Conservation (phyloP, 345 rosid genomes). For the Mercurialis annua region DNA sequence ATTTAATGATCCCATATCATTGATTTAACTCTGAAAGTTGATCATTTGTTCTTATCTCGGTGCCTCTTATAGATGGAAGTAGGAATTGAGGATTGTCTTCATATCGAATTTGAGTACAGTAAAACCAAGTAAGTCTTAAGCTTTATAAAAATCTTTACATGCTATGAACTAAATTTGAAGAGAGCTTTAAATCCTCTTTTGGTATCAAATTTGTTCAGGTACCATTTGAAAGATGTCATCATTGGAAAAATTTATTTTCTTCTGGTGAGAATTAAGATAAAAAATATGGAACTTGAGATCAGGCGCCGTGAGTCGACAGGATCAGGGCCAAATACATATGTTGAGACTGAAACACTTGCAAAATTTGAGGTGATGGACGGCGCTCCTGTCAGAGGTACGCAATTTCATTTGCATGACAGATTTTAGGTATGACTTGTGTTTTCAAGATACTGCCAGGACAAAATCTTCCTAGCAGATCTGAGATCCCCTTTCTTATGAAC, state of each 20-base stretch:
- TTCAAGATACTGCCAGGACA: not conserved
- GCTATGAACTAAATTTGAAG: slow-evolving; percentile 1
- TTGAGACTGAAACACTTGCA: slow-evolving; percentile 96
- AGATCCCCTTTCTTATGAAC: not conserved
- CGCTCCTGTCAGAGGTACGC: slow-evolving; percentile 93
- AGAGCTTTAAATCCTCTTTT: slow-evolving; percentile 11
- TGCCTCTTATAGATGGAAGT: slow-evolving; percentile 88
- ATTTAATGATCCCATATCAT: not conserved
- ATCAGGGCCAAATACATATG: slow-evolving; percentile 91
- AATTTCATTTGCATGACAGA: not conserved
- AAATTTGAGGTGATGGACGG: slow-evolving; percentile 99
- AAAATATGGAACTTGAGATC: slow-evolving; percentile 99
- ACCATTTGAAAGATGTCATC: slow-evolving; percentile 92
- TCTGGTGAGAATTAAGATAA: slow-evolving; percentile 96
- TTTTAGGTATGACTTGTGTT: not conserved
- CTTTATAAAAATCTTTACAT: not conserved
- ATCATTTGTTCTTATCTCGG: slow-evolving; percentile 2
- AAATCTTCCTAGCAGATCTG: not conserved
- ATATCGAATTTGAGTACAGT: slow-evolving; percentile 95
- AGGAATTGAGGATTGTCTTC: slow-evolving; percentile 96
- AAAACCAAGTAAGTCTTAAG: slow-evolving; percentile 85
- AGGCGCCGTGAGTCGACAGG: slow-evolving; percentile 97
- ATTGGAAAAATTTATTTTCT: slow-evolving; percentile 98
- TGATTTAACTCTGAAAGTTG: not conserved
- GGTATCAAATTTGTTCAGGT: slow-evolving; percentile 46